Evolutionary conservation across 2,329 filamentous ascomycete species (phyloP).

Genomic region (Fusarium sp.): DNA sequence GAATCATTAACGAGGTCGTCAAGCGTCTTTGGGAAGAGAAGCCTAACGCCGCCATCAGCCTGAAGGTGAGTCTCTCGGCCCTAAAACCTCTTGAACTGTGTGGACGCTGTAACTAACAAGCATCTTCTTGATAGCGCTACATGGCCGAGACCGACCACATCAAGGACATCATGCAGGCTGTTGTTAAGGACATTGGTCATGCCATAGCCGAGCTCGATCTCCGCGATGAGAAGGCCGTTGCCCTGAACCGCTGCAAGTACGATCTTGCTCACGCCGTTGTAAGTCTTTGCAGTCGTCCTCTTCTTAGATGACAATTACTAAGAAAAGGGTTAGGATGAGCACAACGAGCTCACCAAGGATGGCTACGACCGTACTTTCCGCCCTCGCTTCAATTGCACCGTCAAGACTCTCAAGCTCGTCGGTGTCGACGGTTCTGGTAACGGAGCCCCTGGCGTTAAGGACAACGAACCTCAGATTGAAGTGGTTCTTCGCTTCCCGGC

Average conservation of each 20-base stretch:
- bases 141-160: conserved; percentile 28
- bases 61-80: conserved; percentile 8
- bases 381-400: conserved; percentile 24
- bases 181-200: conserved; percentile 32
- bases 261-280: conserved; percentile 28
- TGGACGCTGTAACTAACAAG: not conserved
- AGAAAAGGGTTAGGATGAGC: conserved; percentile 19
- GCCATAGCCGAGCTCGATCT: conserved; percentile 26
- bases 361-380: conserved; percentile 23
- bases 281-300: not conserved
- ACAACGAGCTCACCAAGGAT: conserved; percentile 18
- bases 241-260: conserved; percentile 26
- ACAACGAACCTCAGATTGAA: conserved; percentile 19
- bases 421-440: not conserved
- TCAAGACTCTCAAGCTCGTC: conserved; percentile 19
- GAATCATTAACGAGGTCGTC: conserved; percentile 16
- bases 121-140: conserved; percentile 15
- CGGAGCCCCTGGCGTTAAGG: not conserved
- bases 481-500: conserved; percentile 26
- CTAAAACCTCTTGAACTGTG: not conserved
- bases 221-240: not conserved
- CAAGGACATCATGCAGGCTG: conserved; percentile 32
- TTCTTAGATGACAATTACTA: not conserved
- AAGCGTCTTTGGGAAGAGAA: conserved; percentile 12
- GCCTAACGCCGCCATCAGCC: not conserved